These are phyloP conservation scores for Coccomyxa sp. DNA, from an alignment of 139 green algal genomes.

Conservation along the genomic window DNA sequence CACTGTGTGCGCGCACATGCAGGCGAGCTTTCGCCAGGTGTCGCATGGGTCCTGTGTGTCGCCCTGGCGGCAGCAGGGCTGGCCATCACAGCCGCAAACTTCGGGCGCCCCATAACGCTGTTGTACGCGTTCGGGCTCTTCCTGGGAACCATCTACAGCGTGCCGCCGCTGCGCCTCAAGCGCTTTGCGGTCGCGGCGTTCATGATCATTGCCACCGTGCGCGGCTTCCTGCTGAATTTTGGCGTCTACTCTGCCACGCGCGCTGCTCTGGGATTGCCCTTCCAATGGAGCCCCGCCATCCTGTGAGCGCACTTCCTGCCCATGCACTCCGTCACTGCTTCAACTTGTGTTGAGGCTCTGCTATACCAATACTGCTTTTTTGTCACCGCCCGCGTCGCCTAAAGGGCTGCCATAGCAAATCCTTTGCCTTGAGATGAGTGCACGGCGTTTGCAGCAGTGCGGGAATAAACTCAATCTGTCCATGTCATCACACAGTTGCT, in stretches of 20 bases:
- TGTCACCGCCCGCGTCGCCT: too few species aligned
- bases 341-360: too few species aligned
- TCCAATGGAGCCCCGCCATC: slow-evolving; percentile 82
- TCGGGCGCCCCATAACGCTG: slow-evolving; percentile 80
- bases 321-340: too few species aligned
- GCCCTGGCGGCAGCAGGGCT: slow-evolving; percentile 72
- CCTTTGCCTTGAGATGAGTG: too few species aligned
- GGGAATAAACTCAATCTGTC: too few species aligned
- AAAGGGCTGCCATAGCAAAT: too few species aligned
- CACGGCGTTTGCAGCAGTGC: too few species aligned
- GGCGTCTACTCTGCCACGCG: slow-evolving; percentile 94
- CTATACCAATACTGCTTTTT: too few species aligned
- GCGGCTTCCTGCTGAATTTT: slow-evolving; percentile 98
- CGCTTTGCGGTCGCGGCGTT: slow-evolving; percentile 90
- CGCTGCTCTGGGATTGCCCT: slow-evolving; percentile 84
- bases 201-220: slow-evolving; percentile 94
- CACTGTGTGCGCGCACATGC: slow-evolving; percentile 4
- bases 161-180: slow-evolving; percentile 94
- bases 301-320: slow-evolving; percentile 37
- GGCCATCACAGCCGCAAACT: slow-evolving; percentile 71
- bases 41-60: slow-evolving; percentile 69
- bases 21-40: slow-evolving; percentile 53
- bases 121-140: slow-evolving; percentile 38
- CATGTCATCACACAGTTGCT: too few species aligned
- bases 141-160: slow-evolving; percentile 94